phyloP scores from a whole-genome alignment of 768 basidiomycete genomes.

The Pleurotus sapidus region DNA sequence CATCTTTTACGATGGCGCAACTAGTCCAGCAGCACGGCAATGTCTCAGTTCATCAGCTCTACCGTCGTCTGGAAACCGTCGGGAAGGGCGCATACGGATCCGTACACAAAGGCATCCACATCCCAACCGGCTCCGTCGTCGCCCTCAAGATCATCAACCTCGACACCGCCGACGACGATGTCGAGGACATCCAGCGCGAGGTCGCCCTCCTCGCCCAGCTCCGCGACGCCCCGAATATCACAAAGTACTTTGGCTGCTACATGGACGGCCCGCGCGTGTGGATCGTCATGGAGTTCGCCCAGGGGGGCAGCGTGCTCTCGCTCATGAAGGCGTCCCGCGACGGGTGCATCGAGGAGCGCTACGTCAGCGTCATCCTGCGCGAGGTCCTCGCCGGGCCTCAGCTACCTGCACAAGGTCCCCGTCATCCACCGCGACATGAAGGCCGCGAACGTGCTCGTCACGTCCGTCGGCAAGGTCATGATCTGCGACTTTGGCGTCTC shows the following conservation, averaged over 20 bases:
- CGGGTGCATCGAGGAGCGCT: constrained; percentile 83
- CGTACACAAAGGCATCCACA: constrained; percentile 88
- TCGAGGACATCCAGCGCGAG: constrained; percentile 94
- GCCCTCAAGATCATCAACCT: constrained; percentile 99
- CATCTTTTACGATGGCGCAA: constrained; percentile 30
- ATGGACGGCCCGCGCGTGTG: constrained; percentile 94
- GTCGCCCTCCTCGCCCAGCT: constrained; percentile 90
- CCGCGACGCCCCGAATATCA: constrained; percentile 87
- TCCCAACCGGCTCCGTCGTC: constrained; percentile 82
- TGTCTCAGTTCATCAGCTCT: constrained; percentile 65
- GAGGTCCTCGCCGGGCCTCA: constrained; percentile 88
- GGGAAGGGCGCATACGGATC: constrained; percentile 97
- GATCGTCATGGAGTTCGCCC: constrained; percentile 98
- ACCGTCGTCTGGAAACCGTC: constrained; percentile 84
- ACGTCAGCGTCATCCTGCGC: constrained; percentile 81
- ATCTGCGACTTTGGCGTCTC: constrained; percentile 99
- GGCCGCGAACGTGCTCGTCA: constrained; percentile 94
- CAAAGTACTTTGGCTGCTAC: constrained; percentile 95
- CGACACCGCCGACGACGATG: constrained; percentile 95
- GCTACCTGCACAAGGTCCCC: constrained; percentile 88
- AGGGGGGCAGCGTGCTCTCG: constrained; percentile 90
- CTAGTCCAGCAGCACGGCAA: constrained; percentile 27
- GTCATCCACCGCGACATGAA: constrained; percentile 99
- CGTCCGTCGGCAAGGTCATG: constrained; percentile 85
- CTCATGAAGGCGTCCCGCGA: constrained; percentile 86